Evolutionary conservation across 176 grass and related monocot genomes (phyloP).

Genomic region (Eleusine indica): DNA sequence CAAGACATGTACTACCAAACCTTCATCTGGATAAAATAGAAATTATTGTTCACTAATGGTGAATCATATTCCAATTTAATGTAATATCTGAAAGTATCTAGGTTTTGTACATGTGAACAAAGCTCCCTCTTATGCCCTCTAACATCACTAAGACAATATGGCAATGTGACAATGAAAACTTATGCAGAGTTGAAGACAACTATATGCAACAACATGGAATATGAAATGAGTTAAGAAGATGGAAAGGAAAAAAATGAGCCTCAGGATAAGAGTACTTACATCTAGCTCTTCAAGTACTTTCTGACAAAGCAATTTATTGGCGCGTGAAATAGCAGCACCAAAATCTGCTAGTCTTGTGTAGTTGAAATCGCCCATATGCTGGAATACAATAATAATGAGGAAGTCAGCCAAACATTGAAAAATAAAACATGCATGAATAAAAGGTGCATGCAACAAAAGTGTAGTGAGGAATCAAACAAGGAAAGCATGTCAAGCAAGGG

Average conservation of each 20-base stretch:
- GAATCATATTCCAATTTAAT: neutral
- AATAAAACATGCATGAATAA: constrained; percentile 11
- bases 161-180: neutral
- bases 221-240: constrained; percentile 8
- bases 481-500: neutral
- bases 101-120: neutral
- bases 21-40: neutral
- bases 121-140: neutral
- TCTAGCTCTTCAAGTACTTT: constrained; percentile 94
- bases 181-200: neutral
- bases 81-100: neutral
- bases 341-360: constrained; percentile 89
- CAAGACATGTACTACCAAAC: neutral
- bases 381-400: constrained; percentile 30
- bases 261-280: constrained; percentile 64
- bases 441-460: neutral
- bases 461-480: neutral
- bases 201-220: constrained; percentile 21
- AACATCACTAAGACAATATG: neutral
- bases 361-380: constrained; percentile 97
- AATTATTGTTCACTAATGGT: neutral
- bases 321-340: constrained; percentile 94
- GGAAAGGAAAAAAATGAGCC: constrained; percentile 29
- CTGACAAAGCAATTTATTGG: constrained; percentile 90
- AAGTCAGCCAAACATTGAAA: neutral